Evolutionary conservation across 2,329 filamentous ascomycete species (phyloP).

Genomic region (Diaporthe citriasiana): DNA sequence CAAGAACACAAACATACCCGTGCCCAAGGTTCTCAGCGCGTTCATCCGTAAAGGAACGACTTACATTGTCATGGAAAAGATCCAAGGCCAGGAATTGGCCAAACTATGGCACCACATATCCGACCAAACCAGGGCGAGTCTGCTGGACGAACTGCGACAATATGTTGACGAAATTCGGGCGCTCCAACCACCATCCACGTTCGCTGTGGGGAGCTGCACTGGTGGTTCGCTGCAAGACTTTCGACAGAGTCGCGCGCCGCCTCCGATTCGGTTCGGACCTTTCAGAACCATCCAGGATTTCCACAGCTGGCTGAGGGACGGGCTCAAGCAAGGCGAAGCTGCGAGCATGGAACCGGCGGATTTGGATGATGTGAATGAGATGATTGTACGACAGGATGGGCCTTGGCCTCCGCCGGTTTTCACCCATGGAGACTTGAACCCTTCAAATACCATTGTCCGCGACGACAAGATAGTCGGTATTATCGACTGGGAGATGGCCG

Average conservation of each 20-base stretch:
- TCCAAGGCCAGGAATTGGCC: neutral
- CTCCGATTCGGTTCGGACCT: neutral
- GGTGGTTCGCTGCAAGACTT: conserved; percentile 9
- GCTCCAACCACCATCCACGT: neutral
- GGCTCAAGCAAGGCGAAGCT: neutral
- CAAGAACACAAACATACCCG: neutral
- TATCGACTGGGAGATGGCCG: conserved; percentile 9
- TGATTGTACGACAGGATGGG: neutral
- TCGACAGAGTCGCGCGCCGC: neutral
- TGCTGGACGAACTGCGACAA: neutral
- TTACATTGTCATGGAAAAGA: conserved; percentile 11
- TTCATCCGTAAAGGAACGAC: neutral
- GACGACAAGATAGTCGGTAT: conserved; percentile 5
- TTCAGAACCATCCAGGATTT: conserved; percentile 7
- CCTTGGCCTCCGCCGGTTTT: conserved; percentile 2
- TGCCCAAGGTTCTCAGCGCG: neutral
- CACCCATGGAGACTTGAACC: conserved; percentile 11
- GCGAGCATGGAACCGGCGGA: neutral
- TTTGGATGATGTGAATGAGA: neutral
- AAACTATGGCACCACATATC: neutral
- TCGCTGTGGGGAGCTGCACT: neutral
- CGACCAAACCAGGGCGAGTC: neutral
- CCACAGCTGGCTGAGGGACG: conserved; percentile 2
- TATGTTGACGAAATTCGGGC: neutral
- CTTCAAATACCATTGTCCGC: conserved; percentile 1